Evolutionary conservation across 495 filamentous ascomycete species (phyloP).

Genomic region (Neurospora sp.): DNA sequence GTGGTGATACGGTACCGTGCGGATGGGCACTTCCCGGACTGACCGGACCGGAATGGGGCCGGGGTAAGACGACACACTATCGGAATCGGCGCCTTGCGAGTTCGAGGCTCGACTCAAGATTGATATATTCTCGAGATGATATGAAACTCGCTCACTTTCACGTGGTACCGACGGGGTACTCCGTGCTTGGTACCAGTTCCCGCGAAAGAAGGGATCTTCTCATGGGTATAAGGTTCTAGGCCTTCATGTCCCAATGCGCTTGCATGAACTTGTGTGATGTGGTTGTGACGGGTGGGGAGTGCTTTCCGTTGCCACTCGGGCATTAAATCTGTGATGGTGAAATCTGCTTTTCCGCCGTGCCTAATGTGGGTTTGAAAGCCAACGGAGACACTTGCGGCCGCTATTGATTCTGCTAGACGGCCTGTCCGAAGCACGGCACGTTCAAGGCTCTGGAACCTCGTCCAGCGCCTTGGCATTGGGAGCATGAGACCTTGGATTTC

Average conservation of each 20-base stretch:
- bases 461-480: not conserved
- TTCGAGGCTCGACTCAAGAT: not conserved
- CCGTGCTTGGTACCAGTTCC: not conserved
- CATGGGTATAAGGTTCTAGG: not conserved
- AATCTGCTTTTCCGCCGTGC: not conserved
- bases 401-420: not conserved
- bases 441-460: not conserved
- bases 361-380: not conserved
- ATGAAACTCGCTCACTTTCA: not conserved
- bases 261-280: not conserved
- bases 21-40: not conserved
- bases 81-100: not conserved
- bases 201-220: not conserved
- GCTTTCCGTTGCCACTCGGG: not conserved
- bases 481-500: not conserved
- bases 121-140: not conserved
- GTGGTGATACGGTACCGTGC: not conserved
- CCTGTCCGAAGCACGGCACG: not conserved
- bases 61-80: not conserved
- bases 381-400: not conserved
- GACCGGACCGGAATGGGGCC: not conserved
- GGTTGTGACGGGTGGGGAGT: not conserved
- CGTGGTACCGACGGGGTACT: not conserved
- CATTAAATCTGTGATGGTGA: not conserved
- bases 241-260: not conserved